Conservation (phyloP, 1,284 basidiomycete species). For the Boletellus dicymbophilus region DNA sequence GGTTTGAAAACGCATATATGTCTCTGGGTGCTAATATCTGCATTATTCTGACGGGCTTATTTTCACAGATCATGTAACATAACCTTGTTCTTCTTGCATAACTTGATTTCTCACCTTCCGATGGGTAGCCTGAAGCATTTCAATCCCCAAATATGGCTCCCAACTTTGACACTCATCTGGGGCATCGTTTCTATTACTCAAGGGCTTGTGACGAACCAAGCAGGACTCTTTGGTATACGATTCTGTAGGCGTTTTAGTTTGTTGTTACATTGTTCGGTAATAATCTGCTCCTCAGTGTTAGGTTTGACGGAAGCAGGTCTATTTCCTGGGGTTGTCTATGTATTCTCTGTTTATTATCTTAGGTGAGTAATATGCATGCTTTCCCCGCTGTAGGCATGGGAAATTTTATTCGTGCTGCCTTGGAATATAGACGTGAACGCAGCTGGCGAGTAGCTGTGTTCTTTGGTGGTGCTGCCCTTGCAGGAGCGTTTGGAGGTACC, state of each 20-base stretch:
- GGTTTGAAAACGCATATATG: background rate
- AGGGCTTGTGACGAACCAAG: slow-evolving; percentile 57
- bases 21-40: background rate
- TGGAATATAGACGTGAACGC: slow-evolving; percentile 46
- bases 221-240: slow-evolving; percentile 55
- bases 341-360: slow-evolving; percentile 65
- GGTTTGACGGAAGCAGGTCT: too few species aligned
- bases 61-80: slow-evolving; percentile 47
- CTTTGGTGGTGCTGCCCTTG: slow-evolving; percentile 58
- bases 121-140: slow-evolving; percentile 53
- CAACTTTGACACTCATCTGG: slow-evolving; percentile 58
- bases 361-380: slow-evolving; percentile 35
- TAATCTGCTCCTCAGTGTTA: too few species aligned
- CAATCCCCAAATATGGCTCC: slow-evolving; percentile 60
- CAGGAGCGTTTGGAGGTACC: slow-evolving; percentile 52
- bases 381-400: background rate
- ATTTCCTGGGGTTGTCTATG: slow-evolving; percentile 61
- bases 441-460: slow-evolving; percentile 63
- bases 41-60: background rate
- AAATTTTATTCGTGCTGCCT: background rate
- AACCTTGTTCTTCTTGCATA: background rate
- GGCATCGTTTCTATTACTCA: slow-evolving; percentile 61
- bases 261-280: too few species aligned
- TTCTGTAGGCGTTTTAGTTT: too few species aligned
- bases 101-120: slow-evolving; percentile 3